Evolutionary conservation across 495 filamentous ascomycete genomes (phyloP).

Genomic region (Penicillium chermesinum): DNA sequence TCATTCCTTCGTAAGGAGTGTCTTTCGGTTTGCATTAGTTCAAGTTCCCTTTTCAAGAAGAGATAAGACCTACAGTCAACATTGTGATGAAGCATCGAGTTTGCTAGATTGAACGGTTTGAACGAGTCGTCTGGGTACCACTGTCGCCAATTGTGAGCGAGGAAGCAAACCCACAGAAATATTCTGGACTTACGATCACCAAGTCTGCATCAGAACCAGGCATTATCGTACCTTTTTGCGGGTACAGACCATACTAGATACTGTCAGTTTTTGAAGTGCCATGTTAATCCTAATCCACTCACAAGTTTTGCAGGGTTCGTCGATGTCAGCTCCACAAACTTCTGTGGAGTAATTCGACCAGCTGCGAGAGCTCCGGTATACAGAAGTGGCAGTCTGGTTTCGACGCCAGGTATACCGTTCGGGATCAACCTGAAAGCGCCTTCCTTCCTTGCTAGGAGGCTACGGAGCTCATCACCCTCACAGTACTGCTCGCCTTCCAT

Average conservation of each 20-base stretch:
- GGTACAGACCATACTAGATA: constrained; percentile 47
- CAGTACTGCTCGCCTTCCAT: constrained; percentile 7
- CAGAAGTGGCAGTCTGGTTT: constrained; percentile 50
- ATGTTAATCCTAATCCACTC: background rate
- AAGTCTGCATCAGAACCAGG: constrained; percentile 50
- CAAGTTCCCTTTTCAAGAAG: too few species aligned
- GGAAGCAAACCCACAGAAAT: background rate
- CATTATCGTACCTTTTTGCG: constrained; percentile 50
- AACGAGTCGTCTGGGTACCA: constrained; percentile 8
- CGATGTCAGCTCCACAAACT: constrained; percentile 54
- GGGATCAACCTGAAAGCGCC: constrained; percentile 32
- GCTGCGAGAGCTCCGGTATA: constrained; percentile 29
- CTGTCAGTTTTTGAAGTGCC: background rate
- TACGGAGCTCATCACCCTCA: constrained; percentile 1
- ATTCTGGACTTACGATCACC: constrained; percentile 23
- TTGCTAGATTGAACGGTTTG: background rate
- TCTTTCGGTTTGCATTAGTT: too few species aligned
- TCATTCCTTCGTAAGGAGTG: constrained; percentile 55
- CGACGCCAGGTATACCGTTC: constrained; percentile 57
- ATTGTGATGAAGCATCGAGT: constrained; percentile 51
- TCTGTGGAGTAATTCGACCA: constrained; percentile 44
- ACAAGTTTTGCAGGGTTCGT: constrained; percentile 54
- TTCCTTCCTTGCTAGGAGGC: constrained; percentile 14
- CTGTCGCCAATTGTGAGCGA: background rate
- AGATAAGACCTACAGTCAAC: constrained; percentile 39